A percentile compares a stretch with the other conserved stretches of the same genome.
Evolutionary conservation across 1,284 basidiomycete species (phyloP).

Genomic region (Pascua guehoae): DNA sequence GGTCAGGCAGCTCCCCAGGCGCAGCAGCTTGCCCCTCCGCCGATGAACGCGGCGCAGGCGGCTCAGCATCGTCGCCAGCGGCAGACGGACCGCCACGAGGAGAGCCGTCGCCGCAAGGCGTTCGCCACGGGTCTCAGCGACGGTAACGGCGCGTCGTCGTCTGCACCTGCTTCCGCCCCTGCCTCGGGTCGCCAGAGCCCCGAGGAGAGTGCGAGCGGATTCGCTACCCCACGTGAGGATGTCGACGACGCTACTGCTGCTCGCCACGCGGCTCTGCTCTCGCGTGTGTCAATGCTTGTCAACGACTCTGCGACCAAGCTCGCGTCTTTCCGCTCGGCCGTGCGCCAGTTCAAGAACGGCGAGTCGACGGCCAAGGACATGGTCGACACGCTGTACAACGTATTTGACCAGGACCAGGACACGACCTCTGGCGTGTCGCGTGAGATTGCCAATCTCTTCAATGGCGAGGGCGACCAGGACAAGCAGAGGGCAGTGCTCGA

Average conservation of each 20-base stretch:
- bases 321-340: constrained; percentile 71
- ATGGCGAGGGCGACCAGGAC: constrained; percentile 65
- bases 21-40: constrained; percentile 35
- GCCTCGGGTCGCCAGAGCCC: constrained; percentile 10
- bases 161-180: background rate
- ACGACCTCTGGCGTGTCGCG: constrained; percentile 72
- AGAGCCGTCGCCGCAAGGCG: constrained; percentile 47
- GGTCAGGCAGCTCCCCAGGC: constrained; percentile 16
- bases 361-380: constrained; percentile 80
- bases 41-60: constrained; percentile 39
- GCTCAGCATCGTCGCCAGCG: constrained; percentile 39
- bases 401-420: constrained; percentile 74
- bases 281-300: constrained; percentile 65
- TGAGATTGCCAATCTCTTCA: constrained; percentile 70
- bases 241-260: constrained; percentile 43
- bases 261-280: constrained; percentile 65
- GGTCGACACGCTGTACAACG: constrained; percentile 79
- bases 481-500: constrained; percentile 70
- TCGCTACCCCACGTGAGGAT: constrained; percentile 41
- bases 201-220: constrained; percentile 27
- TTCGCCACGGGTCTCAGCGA: constrained; percentile 62
- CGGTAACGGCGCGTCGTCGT: background rate
- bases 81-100: constrained; percentile 41
- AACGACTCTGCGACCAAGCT: constrained; percentile 68
- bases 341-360: constrained; percentile 71